Conservation (phyloP, 2,329 filamentous ascomycete species). For the Daldinia eschscholtzii region DNA sequence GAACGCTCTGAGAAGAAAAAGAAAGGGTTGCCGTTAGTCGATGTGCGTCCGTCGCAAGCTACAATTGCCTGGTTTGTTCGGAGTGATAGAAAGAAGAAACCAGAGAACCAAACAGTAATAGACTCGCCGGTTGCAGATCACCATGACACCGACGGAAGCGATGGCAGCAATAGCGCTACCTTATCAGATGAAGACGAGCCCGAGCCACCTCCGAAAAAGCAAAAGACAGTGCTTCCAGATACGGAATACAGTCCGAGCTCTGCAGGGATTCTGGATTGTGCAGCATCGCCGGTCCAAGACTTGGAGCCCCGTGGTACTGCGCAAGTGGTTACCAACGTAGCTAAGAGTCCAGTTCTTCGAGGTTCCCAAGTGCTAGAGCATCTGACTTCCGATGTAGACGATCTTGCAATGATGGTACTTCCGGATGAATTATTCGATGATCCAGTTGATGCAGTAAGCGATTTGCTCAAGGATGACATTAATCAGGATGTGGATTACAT, state of each 20-base stretch:
- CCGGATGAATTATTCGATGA: conserved; percentile 32
- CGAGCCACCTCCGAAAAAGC: conserved; percentile 41
- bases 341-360: conserved; percentile 1
- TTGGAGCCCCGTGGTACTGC: conserved; percentile 9
- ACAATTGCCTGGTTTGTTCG: conserved; percentile 67
- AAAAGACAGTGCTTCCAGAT: conserved; percentile 28
- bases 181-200: conserved; percentile 28
- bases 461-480: conserved; percentile 1
- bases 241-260: conserved; percentile 21
- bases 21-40: conserved; percentile 66
- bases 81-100: conserved; percentile 41
- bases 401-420: conserved; percentile 18
- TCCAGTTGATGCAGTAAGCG: conserved; percentile 14
- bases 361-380: background rate
- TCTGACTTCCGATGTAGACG: conserved; percentile 13
- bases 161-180: conserved; percentile 26
- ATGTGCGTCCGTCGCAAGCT: conserved; percentile 68
- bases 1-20: conserved; percentile 64
- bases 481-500: conserved; percentile 13
- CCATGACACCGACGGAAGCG: conserved; percentile 21
- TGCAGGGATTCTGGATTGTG: conserved; percentile 19
- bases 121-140: conserved; percentile 3
- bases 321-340: background rate
- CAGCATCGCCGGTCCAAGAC: conserved; percentile 8
- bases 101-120: conserved; percentile 15